Conservation (phyloP, 2,329 filamentous ascomycete genomes). For the Sporothrix sp. region DNA sequence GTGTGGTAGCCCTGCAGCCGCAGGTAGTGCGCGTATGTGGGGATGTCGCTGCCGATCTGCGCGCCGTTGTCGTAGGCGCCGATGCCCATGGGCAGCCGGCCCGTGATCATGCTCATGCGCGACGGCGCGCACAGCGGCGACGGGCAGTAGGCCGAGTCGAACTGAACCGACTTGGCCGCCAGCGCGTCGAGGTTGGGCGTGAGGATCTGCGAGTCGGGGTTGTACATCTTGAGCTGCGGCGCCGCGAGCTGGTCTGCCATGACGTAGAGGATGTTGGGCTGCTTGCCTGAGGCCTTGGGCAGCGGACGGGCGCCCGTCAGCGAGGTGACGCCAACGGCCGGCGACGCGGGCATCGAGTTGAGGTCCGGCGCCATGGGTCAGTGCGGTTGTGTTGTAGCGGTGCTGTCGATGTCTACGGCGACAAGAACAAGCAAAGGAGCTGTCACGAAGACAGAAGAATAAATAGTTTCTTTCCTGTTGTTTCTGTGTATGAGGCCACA, state of each 20-base stretch:
- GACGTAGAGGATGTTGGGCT: constrained; percentile 80
- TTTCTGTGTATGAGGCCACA: constrained; percentile 10
- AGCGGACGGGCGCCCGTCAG: constrained; percentile 2
- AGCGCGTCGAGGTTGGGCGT: constrained; percentile 83
- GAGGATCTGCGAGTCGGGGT: constrained; percentile 78
- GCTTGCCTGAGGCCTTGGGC: constrained; percentile 22
- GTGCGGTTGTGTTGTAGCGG: constrained; percentile 13
- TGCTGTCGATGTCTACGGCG: constrained; percentile 6
- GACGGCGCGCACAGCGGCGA: constrained; percentile 87
- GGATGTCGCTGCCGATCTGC: constrained; percentile 71
- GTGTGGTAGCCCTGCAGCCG: constrained; percentile 81
- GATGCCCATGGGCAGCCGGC: constrained; percentile 84
- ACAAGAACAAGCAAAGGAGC: constrained; percentile 8
- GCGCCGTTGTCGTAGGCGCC: constrained; percentile 86
- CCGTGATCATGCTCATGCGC: constrained; percentile 89
- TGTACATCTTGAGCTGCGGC: constrained; percentile 85
- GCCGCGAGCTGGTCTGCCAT: constrained; percentile 95
- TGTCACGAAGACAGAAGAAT: constrained; percentile 16
- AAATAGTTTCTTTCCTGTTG: constrained; percentile 5
- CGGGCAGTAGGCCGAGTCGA: constrained; percentile 90
- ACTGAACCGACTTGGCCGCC: constrained; percentile 73
- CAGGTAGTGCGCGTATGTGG: constrained; percentile 88
- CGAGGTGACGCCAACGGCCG: constrained; percentile 20
- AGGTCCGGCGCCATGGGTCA: constrained; percentile 59
- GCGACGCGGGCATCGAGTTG: constrained; percentile 57